Evolutionary conservation across 805 yeast genomes (phyloP).

Genomic region (Hanseniaspora valbyensis): DNA sequence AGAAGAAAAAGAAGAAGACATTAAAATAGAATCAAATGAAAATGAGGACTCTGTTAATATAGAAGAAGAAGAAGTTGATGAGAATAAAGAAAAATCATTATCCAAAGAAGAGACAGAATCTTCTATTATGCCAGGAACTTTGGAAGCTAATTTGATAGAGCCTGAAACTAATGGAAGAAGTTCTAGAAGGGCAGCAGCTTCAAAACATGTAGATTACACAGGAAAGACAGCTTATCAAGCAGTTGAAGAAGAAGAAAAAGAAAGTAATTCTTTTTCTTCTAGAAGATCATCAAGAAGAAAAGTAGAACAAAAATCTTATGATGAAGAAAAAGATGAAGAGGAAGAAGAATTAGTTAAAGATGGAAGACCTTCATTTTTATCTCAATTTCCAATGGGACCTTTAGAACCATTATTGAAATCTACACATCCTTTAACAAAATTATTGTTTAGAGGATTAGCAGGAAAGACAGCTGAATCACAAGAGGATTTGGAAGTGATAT

Average conservation of each 20-base stretch:
- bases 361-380: slow-evolving; percentile 9
- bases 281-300: background rate
- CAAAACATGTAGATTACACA: slow-evolving; percentile 8
- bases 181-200: slow-evolving; percentile 8
- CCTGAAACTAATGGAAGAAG: background rate
- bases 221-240: slow-evolving; percentile 10
- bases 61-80: background rate
- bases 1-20: slow-evolving; percentile 21
- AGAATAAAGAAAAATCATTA: background rate
- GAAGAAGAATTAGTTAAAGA: slow-evolving; percentile 1
- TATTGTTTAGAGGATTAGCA: background rate
- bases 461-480: background rate
- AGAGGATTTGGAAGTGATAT: slow-evolving; percentile 5
- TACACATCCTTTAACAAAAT: slow-evolving; percentile 1
- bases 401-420: background rate
- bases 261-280: background rate
- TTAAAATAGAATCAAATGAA: background rate
- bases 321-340: no score
- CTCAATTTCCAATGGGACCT: slow-evolving; percentile 11
- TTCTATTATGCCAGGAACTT: background rate
- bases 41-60: background rate
- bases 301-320: no score
- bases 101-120: background rate
- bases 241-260: background rate
- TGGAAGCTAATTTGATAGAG: slow-evolving; percentile 12